Base-by-base conservation (phyloP, 352 stramenopile species). In the Halophytophthora batemanensis region DNA sequence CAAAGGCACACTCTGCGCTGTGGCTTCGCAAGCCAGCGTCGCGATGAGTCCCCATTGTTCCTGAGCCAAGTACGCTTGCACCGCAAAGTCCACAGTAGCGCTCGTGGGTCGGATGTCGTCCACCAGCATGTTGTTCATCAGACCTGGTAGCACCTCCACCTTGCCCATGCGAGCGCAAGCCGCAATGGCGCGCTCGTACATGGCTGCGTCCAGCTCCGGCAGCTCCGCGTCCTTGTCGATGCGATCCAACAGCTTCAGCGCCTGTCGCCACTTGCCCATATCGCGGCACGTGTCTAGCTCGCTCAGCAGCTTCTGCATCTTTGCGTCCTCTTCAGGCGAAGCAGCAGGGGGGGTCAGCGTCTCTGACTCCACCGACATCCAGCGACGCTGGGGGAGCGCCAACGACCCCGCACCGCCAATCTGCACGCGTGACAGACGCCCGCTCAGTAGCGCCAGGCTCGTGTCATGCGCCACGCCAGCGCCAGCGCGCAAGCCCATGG, bases 181-280 rank as follows among this genome's bases (percentile, higher is more conserved):
- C 14, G 69, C 81, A 53, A 93, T 86, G n/a, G 81, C 74, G 45
- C 77, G 67, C 52, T 93, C 83, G 57, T 93, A 93, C 81, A 90
- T 87, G 21, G 58, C 59, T 10, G 81, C 41, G 36, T 92, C 77
- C 39, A 91, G 63, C 13, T 60, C 35, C 25, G 75, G 70, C 45
- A 91, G 59, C 25, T 61, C 23, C 11, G 68, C 64, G 22, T 75
- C 58, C 53, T 81, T 77, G 65, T 91, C 81, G 23, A 86, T 71
- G 23, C 59, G 64, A 50, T 91, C 81, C 41, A 91, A 57, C 45
- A 91, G 57, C 54, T 87, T 84, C 49, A 91, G 74, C 35, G 81
- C 81, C 42, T 84, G 61, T 47, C 78, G 81, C 71, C 72, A 91
- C 59, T 89, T 82, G 62, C 81, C 81, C 1, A 44, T 80, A 29